phyloP scores from a whole-genome alignment of 73 alveolate species.

The Uronychia setigera region DNA sequence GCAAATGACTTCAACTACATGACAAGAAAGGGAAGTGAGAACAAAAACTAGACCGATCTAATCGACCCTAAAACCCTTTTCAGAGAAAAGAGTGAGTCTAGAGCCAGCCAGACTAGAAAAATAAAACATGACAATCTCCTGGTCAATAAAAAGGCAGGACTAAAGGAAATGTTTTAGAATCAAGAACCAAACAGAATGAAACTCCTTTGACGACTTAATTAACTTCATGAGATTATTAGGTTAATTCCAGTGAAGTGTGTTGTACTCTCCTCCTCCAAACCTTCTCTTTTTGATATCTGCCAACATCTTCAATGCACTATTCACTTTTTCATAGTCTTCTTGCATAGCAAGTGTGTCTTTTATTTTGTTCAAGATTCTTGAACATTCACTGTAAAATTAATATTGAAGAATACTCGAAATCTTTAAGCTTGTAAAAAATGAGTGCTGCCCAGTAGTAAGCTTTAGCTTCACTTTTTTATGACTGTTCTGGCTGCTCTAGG shows the following conservation, averaged over 20 bases:
- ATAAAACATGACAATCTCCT: too few relatives aligned
- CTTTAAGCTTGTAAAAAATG: slow-evolving; percentile 28
- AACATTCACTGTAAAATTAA: neutral
- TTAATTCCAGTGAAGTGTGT: neutral
- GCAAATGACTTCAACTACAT: too few relatives aligned
- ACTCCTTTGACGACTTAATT: too few relatives aligned
- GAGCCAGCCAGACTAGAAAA: too few relatives aligned
- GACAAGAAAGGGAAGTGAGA: too few relatives aligned
- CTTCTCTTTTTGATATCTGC: neutral
- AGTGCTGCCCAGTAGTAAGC: slow-evolving; percentile 24
- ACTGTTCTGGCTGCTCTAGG: slow-evolving; percentile 11
- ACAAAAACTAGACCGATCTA: too few relatives aligned
- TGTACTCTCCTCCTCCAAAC: neutral
- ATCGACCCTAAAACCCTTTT: too few relatives aligned
- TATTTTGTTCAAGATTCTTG: neutral
- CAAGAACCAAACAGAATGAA: too few relatives aligned
- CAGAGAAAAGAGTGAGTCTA: too few relatives aligned
- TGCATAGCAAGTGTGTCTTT: neutral
- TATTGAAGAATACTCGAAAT: slow-evolving; percentile 21
- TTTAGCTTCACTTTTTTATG: slow-evolving; percentile 5
- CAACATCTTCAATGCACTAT: neutral
- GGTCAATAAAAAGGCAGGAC: too few relatives aligned
- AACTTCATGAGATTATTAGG: neutral
- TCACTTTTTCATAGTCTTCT: neutral
- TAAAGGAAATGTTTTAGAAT: too few relatives aligned